Conservation (phyloP, 768 basidiomycete genomes). For the Hygrocybe coccinea region DNA sequence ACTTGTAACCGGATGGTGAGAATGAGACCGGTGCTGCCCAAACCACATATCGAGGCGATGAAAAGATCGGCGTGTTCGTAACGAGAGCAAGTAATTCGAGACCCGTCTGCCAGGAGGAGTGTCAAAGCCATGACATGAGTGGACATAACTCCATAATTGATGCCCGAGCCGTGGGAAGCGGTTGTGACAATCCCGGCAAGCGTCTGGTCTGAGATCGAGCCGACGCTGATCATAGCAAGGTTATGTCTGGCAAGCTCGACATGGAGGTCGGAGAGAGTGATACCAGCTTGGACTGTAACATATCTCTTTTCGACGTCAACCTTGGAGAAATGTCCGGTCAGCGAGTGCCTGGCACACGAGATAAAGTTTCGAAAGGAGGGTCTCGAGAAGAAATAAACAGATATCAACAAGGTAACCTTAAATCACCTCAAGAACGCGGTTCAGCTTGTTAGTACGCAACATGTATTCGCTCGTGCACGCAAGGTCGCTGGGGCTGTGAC, state of each 20-base stretch:
- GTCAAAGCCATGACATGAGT: slow-evolving; percentile 72
- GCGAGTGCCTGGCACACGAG: slow-evolving; percentile 9
- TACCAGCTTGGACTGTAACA: slow-evolving; percentile 72
- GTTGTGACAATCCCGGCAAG: slow-evolving; percentile 90
- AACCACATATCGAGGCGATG: slow-evolving; percentile 81
- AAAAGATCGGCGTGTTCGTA: slow-evolving; percentile 69
- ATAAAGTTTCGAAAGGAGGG: not conserved
- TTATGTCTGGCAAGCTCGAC: slow-evolving; percentile 54
- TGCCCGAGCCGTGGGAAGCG: slow-evolving; percentile 91
- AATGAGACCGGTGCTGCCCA: slow-evolving; percentile 88
- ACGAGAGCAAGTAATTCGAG: slow-evolving; percentile 62
- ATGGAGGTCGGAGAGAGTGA: slow-evolving; percentile 73
- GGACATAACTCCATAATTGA: slow-evolving; percentile 73
- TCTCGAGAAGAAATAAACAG: not conserved
- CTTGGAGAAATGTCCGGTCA: slow-evolving; percentile 36
- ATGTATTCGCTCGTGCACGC: slow-evolving; percentile 87
- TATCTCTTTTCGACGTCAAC: slow-evolving; percentile 63
- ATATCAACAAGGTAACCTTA: slow-evolving; percentile 13
- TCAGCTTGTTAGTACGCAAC: slow-evolving; percentile 71
- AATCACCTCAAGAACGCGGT: slow-evolving; percentile 73
- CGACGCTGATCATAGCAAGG: slow-evolving; percentile 87
- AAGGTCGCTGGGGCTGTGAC: slow-evolving; percentile 91
- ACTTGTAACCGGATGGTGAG: slow-evolving; percentile 72
- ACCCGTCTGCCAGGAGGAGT: slow-evolving; percentile 72
- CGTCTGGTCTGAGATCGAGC: slow-evolving; percentile 95